These are phyloP conservation scores for Hyphopichia homilentoma DNA, from an alignment of 805 yeast species.

Conservation along the genomic window DNA sequence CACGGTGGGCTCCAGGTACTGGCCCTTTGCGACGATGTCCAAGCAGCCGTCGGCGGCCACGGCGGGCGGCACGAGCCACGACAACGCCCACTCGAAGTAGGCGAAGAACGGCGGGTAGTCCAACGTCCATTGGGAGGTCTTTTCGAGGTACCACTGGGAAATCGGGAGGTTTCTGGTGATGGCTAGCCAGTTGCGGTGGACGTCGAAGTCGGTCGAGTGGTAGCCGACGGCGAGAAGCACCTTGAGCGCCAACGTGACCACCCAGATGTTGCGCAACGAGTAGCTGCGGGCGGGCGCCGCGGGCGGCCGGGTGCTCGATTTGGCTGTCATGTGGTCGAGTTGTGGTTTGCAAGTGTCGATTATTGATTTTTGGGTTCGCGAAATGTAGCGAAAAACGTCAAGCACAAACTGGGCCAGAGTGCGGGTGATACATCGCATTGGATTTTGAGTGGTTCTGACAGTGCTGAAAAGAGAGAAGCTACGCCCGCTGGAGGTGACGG, in stretches of 20 bases:
- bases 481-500: too few relatives aligned
- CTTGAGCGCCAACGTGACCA: conserved; percentile 31
- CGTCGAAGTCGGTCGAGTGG: conserved; percentile 95
- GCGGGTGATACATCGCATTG: too few relatives aligned
- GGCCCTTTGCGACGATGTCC: conserved; percentile 60
- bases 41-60: conserved; percentile 77
- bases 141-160: conserved; percentile 77
- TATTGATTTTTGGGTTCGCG: too few relatives aligned
- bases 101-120: conserved; percentile 99
- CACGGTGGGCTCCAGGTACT: conserved; percentile 74
- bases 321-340: too few relatives aligned
- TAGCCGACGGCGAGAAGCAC: conserved; percentile 53
- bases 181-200: conserved; percentile 96
- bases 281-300: conserved; percentile 33
- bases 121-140: conserved; percentile 83
- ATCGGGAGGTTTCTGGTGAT: conserved; percentile 76
- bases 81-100: conserved; percentile 80
- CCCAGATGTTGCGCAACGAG: conserved; percentile 35
- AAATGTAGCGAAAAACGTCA: too few relatives aligned
- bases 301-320: conserved; percentile 50
- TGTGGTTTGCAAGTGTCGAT: too few relatives aligned
- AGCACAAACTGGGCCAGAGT: too few relatives aligned
- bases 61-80: conserved; percentile 62
- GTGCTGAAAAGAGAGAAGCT: too few relatives aligned
- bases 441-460: too few relatives aligned